Conservation (phyloP, 2,329 filamentous ascomycete genomes). For the Microcyclosporella mali region DNA sequence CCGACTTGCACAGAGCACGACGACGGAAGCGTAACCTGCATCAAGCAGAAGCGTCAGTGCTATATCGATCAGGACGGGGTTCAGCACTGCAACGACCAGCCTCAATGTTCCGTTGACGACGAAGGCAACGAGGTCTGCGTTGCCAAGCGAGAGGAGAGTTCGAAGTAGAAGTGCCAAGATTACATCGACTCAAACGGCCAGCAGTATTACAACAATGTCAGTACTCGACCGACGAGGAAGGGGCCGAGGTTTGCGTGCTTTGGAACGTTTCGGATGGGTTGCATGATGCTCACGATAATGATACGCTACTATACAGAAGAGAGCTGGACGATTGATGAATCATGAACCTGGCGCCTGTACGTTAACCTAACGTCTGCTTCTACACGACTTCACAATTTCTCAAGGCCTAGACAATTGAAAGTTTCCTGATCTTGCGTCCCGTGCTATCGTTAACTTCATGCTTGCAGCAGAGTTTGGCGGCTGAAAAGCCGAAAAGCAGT, state of each 20-base stretch:
- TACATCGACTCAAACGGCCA: slow-evolving; percentile 3
- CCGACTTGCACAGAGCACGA: neutral
- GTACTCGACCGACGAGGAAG: slow-evolving; percentile 5
- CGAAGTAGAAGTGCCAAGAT: slow-evolving; percentile 7
- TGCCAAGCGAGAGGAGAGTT: neutral
- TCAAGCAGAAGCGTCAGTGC: slow-evolving; percentile 4
- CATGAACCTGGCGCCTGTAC: too few species aligned
- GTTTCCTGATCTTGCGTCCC: too few species aligned
- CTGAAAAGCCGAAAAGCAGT: too few species aligned
- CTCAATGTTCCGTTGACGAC: neutral
- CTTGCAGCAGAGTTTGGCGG: too few species aligned
- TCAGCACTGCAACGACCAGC: slow-evolving; percentile 1
- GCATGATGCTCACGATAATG: neutral
- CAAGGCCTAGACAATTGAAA: too few species aligned
- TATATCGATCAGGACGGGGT: slow-evolving; percentile 1
- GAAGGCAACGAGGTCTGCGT: neutral
- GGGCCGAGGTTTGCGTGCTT: slow-evolving; percentile 3
- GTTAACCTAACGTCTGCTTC: too few species aligned
- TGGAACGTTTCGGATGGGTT: neutral
- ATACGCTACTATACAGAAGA: slow-evolving; percentile 2
- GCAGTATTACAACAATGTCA: neutral
- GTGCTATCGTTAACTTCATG: too few species aligned
- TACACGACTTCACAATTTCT: too few species aligned
- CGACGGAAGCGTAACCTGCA: slow-evolving; percentile 1
- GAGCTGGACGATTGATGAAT: neutral